A percentile compares a stretch with the other conserved stretches of the same genome.
Evolutionary conservation across 805 yeast species (phyloP).

Genomic region (Kazachstania martiniae): DNA sequence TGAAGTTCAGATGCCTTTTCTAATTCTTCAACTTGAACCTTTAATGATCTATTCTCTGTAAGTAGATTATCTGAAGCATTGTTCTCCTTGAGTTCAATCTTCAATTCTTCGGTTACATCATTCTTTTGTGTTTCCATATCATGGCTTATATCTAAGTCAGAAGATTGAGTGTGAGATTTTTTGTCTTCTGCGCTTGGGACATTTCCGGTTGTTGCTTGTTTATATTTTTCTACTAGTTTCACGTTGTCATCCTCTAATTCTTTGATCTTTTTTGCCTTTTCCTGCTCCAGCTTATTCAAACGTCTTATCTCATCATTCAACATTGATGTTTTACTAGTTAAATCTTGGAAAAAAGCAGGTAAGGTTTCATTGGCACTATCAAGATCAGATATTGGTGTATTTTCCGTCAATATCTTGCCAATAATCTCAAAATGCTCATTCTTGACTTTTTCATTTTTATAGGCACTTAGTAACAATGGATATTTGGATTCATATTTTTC

Average conservation of each 20-base stretch:
- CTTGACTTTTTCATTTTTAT: slow-evolving; percentile 66
- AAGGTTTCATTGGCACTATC: slow-evolving; percentile 61
- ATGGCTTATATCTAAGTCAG: no score
- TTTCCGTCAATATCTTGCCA: slow-evolving; percentile 62
- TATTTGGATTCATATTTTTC: slow-evolving; percentile 84
- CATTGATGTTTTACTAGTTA: slow-evolving; percentile 49
- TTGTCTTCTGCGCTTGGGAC: no score
- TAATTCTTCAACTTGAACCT: no score
- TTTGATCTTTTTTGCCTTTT: background rate
- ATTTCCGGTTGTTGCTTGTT: no score
- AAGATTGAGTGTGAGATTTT: no score
- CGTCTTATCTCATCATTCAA: slow-evolving; percentile 56
- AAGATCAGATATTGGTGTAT: slow-evolving; percentile 70
- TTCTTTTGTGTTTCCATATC: no score
- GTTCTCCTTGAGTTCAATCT: no score
- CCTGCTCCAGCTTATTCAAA: slow-evolving; percentile 19
- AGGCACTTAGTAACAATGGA: slow-evolving; percentile 76
- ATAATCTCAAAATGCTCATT: slow-evolving; percentile 47
- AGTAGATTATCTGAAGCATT: no score
- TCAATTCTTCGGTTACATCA: no score
- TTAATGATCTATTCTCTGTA: no score
- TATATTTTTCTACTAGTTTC: no score
- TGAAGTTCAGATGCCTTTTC: no score
- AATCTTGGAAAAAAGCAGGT: slow-evolving; percentile 55
- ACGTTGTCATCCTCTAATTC: slow-evolving; percentile 1